Evolutionary conservation across 345 rosid species (phyloP), one percentile per base, ranked within the genome.

Genomic region (Corchorus olitorius): DNA sequence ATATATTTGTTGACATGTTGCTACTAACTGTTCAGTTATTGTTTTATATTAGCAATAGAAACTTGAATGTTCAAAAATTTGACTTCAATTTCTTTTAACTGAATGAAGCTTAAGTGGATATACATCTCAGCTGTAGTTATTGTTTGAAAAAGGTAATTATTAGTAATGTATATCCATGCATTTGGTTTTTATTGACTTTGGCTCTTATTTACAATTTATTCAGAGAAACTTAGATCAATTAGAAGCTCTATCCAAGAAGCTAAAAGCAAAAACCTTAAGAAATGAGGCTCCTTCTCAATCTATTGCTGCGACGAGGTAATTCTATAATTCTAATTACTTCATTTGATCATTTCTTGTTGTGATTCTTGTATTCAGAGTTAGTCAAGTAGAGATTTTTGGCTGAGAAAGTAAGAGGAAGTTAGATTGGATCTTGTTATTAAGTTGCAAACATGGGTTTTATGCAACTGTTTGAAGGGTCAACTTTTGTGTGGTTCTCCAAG

Each of bases 161-260:
- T 37, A 62, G 66, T 35, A 16, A 62, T 55, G 16, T 45, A 50
- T 41, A 65, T 73, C 15, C 54, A 50, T 43, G 48, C 20, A 37
- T 65, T 22, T 67, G 55, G 79, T n/a, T 58, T 75, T 72, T 61
- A 35, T 55, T 78, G 64, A 65, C 65, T 52, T 45, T 72, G 69
- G 61, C 49, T 80, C 74, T 61, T 35, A 72, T 73, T 71, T 82
- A 3, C 75, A 65, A 27, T 14, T 78, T 60, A 69, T 78, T 75
- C 89, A 96, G 99, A 92, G 98, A 85, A 96, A 93, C 80, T 84
- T 96, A 77, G 99, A 96, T 70, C 99, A 96, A 73, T 73, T 93
- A 81, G 98, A 96, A 87, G 91, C 97, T 64, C 83, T 96, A 33
- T 96, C 98, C 15, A 92, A 89, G 93, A 96, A 96, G 88, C 98